phyloP scores from a whole-genome alignment of 2,329 filamentous ascomycete genomes.

The Aspergillus ochraceoroseus region DNA sequence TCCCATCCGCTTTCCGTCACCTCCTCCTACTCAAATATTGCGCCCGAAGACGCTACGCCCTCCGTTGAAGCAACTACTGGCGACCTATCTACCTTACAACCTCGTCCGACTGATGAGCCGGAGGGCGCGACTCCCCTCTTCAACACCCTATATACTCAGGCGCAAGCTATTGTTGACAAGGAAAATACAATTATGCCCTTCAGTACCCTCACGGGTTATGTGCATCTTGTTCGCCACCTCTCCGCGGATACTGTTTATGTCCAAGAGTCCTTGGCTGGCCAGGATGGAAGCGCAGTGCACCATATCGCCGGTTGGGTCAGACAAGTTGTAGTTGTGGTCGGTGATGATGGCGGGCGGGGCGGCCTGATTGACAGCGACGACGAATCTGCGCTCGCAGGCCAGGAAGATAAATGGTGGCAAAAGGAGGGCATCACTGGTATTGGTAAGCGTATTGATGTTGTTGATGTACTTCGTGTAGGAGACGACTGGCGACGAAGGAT shows the following conservation, averaged over 20 bases:
- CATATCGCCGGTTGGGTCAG: conserved; percentile 61
- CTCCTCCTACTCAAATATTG: conserved; percentile 87
- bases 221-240: conserved; percentile 81
- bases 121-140: conserved; percentile 59
- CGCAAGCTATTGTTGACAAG: conserved; percentile 71
- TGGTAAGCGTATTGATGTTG: conserved; percentile 80
- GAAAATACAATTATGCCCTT: conserved; percentile 86
- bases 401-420: conserved; percentile 53
- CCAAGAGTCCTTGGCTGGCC: conserved; percentile 74
- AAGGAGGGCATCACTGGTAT: conserved; percentile 74
- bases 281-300: conserved; percentile 66
- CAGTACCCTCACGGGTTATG: conserved; percentile 72
- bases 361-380: conserved; percentile 77
- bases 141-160: conserved; percentile 75
- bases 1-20: conserved; percentile 59
- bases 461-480: conserved; percentile 72
- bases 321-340: conserved; percentile 56
- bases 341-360: conserved; percentile 57
- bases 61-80: conserved; percentile 46
- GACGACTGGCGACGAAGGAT: conserved; percentile 85
- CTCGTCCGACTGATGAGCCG: conserved; percentile 36
- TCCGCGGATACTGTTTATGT: conserved; percentile 83
- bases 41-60: conserved; percentile 58
- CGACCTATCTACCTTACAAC: conserved; percentile 43
- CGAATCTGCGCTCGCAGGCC: conserved; percentile 40